phyloP scores from a whole-genome alignment of 345 rosid genomes.

The Pistacia atlantica region DNA sequence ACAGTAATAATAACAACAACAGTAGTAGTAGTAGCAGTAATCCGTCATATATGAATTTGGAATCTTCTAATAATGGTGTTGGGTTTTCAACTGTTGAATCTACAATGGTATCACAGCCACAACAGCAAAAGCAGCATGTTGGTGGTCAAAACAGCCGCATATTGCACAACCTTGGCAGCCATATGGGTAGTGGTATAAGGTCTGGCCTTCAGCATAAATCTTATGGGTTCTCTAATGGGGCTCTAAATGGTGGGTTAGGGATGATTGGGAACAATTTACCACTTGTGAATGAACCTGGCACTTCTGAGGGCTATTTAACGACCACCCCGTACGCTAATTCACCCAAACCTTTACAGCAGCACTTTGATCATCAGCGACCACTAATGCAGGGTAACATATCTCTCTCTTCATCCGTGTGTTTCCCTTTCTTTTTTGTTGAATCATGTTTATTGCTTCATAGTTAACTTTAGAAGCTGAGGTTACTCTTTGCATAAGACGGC shows the following conservation, averaged over 20 bases:
- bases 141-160: conserved; percentile 71
- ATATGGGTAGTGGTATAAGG: conserved; percentile 58
- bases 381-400: conserved; percentile 55
- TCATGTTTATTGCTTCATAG: conserved; percentile 4
- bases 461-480: conserved; percentile 6
- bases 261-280: conserved; percentile 56
- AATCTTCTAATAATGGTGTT: conserved; percentile 57
- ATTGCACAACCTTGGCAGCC: conserved; percentile 73
- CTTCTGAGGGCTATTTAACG: conserved; percentile 61
- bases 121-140: conserved; percentile 65
- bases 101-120: conserved; percentile 54
- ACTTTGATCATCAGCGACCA: conserved; percentile 68
- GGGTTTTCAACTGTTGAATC: conserved; percentile 78
- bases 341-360: conserved; percentile 61
- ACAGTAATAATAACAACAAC: conserved; percentile 31
- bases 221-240: conserved; percentile 63
- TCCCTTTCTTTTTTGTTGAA: neutral
- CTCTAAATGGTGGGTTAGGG: conserved; percentile 64
- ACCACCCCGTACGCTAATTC: conserved; percentile 53
- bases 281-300: conserved; percentile 50
- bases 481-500: conserved; percentile 10
- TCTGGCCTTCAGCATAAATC: conserved; percentile 73
- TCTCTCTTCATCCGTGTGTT: neutral
- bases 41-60: conserved; percentile 66
- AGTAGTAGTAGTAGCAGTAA: conserved; percentile 39